Conservation (phyloP, 345 rosid genomes). For the Hibiscus mutabilis region DNA sequence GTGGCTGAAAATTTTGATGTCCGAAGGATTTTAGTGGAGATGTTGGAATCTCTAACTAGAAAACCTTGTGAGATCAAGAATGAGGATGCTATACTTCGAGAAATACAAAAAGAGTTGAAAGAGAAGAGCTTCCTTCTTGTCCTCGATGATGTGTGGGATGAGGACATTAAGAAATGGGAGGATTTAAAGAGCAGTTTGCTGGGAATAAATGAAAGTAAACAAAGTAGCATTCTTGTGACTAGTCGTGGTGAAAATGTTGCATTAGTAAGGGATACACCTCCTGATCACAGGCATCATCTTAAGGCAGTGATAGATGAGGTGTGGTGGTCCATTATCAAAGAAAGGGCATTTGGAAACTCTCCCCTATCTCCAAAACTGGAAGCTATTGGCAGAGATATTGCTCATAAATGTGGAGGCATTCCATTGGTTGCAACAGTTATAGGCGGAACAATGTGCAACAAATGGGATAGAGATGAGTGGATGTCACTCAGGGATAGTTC, state of each 20-base stretch:
- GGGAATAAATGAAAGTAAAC: background rate
- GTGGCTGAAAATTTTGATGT: no score
- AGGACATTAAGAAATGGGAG: background rate
- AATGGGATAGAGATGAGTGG: background rate
- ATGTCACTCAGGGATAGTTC: background rate
- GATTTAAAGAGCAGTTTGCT: background rate
- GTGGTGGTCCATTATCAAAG: conserved; percentile 15
- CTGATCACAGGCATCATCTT: background rate
- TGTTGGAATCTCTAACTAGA: no score
- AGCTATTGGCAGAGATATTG: background rate
- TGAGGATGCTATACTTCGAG: no score
- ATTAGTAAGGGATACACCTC: background rate
- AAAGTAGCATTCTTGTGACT: conserved; percentile 7
- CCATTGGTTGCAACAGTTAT: background rate
- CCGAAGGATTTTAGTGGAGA: no score
- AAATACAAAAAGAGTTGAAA: no score
- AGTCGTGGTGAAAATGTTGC: background rate
- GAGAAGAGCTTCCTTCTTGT: no score
- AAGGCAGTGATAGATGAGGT: conserved; percentile 6
- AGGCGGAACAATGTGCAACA: background rate
- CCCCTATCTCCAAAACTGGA: background rate
- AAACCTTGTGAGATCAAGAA: no score
- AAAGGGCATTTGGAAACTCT: background rate
- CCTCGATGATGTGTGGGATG: conserved; percentile 15
- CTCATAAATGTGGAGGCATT: background rate